Conservation (phyloP, 2,329 filamentous ascomycete species). For the Fusarium beomiforme region DNA sequence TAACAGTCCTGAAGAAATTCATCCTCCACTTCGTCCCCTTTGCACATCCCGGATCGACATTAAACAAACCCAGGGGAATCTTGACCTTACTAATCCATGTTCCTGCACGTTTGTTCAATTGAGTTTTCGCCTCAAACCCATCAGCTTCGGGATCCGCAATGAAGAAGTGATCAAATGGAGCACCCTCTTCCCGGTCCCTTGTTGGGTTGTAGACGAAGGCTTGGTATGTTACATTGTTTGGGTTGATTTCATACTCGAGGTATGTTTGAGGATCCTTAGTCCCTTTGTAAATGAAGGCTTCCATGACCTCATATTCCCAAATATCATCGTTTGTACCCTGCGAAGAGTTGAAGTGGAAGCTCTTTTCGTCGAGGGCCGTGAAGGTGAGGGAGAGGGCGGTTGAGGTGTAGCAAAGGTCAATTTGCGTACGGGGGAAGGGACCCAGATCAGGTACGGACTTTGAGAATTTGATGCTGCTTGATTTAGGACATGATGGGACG, state of each 20-base stretch:
- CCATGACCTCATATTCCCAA: constrained; percentile 62
- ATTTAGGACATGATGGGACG: constrained; percentile 52
- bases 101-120: constrained; percentile 48
- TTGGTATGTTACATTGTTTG: constrained; percentile 62
- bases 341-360: constrained; percentile 57
- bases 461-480: constrained; percentile 51
- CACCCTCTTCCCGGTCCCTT: constrained; percentile 53
- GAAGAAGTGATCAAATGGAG: constrained; percentile 57
- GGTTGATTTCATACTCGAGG: constrained; percentile 61
- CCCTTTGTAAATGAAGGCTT: constrained; percentile 59
- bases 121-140: constrained; percentile 54
- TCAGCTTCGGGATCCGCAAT: constrained; percentile 53
- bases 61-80: constrained; percentile 61
- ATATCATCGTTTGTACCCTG: constrained; percentile 58
- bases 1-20: constrained; percentile 63
- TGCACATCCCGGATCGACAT: constrained; percentile 55
- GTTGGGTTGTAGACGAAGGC: constrained; percentile 62
- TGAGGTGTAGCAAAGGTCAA: constrained; percentile 59
- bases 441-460: constrained; percentile 54
- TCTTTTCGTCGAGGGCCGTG: constrained; percentile 56
- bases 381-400: constrained; percentile 54
- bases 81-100: constrained; percentile 54
- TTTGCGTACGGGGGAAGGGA: constrained; percentile 55
- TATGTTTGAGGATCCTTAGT: constrained; percentile 59
- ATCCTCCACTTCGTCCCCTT: constrained; percentile 59